Evolutionary conservation across 148 eudicot species (phyloP), one percentile per base, ranked within the genome.

Genomic region (Mesembryanthemum crystallinum): DNA sequence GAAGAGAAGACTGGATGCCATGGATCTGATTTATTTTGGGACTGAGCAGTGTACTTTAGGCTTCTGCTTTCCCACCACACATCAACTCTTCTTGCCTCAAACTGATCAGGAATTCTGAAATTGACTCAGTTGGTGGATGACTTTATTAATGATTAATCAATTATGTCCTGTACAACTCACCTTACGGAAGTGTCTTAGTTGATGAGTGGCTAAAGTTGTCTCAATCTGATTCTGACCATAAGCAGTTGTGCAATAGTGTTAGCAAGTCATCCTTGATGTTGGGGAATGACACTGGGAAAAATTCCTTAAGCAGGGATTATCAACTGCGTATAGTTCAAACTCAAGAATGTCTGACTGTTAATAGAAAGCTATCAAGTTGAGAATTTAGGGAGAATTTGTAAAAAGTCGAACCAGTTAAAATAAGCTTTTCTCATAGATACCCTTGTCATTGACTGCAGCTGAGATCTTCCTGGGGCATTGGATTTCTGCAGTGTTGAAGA

Each of bases 401-500:
- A 78, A n/a, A 72, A 76, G 63, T 59, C 77, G 65, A 79, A 76
- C 80, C 74, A 71, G 75, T 76, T 72, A 76, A 89, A 81, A 70
- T 78, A 84, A 81, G 64, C 76, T 64, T 64, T 77, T 89, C 97
- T 95, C 92, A 92, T 95, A 89, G 95, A 88, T 80, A 81, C 84
- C 88, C 86, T 86, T 89, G 82, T 90, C 77, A 92, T 89, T 92
- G 94, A 92, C 97, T 95, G 94, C 99, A 95, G 98, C 98, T 94
- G 98, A 94, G 98, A 94, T 94, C 93, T 94, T 94, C 97, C 83
- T 94, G 91, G 94, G 97, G 94, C 92, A 90, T 92, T 94, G 94
- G 92, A 72, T 94, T 94, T 92, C 92, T 89, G 98, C 99, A 95
- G 99, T 88, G 99, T 95, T 88, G 99, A 95, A 95, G 99, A 95